Evolutionary conservation across 805 yeast species (phyloP), one percentile per base, ranked within the genome.

Genomic region (Myxozyma neglecta): DNA sequence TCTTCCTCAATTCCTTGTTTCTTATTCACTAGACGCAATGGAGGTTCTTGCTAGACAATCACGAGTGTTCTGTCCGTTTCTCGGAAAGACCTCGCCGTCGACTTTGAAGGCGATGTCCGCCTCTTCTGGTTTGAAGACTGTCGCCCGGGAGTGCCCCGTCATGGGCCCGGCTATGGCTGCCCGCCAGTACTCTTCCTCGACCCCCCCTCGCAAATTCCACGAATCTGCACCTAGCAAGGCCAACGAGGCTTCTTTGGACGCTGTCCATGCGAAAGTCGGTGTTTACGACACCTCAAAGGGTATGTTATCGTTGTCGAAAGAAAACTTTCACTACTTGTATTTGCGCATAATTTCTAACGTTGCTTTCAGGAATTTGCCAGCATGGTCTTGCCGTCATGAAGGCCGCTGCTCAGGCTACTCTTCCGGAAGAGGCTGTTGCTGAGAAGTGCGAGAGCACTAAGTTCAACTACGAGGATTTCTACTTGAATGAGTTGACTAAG

Each of bases 141-240:
- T 83, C 66, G 97, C 96, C 57, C 75, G 81, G 49, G 82, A 81
- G 63, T 92, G 98, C 75, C 98, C 98, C n/a, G 88, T 91, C 59
- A 89, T 91, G 88, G 90, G 90, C 32, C 85, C 86, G 56, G 97
- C 96, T 42, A 76, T 90, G 66, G 80, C 67, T 29, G 57, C 56
- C 16, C 68, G 60, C n/a, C 32, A 59, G 44, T 67, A 65, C 53
- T 66, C 54, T 62, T 61, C 68, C 34, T 48, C 60, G 37, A 56
- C 68, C 18, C 43, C 56, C 36, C 68, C 71, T 10, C 56, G 51
- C 13, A 53, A 47, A 18, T 59, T 61, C 52, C 57, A 60, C 51
- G 64, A 67, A n/a, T 50, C 69, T 7, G 20, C 65, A 14, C 53
- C 63, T 14, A 20, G 59, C 6, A 57, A 54, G 46, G 70, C 68